Percentiles rank a stretch among this genome's conserved stretches.
Evolutionary conservation across 805 yeast species (phyloP).

Genomic region (Starmerella stigmatis): DNA sequence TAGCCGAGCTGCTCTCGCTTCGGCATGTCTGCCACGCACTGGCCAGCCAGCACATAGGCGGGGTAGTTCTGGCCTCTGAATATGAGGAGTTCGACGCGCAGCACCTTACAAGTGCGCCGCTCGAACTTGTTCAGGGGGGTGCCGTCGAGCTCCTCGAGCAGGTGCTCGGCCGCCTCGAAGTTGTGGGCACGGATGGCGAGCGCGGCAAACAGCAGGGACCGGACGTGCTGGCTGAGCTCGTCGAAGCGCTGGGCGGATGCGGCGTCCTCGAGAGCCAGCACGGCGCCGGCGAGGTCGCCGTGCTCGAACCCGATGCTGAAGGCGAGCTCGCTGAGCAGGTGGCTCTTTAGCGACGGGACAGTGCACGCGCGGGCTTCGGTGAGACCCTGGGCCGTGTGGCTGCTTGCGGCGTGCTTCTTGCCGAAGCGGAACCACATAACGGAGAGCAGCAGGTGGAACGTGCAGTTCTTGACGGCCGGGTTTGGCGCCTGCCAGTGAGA

Average conservation of each 20-base stretch:
- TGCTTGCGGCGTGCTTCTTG: background rate
- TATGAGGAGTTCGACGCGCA: background rate
- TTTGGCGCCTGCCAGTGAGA: background rate
- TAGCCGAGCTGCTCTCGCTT: background rate
- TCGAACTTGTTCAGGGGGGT: background rate
- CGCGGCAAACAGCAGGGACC: background rate
- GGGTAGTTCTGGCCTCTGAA: background rate
- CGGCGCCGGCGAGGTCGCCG: background rate
- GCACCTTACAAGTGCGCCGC: background rate
- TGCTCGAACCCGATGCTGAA: conserved; percentile 1
- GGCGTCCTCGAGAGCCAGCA: background rate
- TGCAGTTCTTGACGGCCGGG: background rate
- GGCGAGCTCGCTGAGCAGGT: background rate
- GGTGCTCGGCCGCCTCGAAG: background rate
- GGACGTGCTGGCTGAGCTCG: background rate
- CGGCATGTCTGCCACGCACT: background rate
- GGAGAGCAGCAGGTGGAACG: conserved; percentile 1
- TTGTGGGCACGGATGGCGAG: conserved; percentile 5
- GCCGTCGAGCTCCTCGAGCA: conserved; percentile 1
- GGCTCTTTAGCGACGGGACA: background rate
- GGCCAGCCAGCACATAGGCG: background rate
- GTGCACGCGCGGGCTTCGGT: background rate
- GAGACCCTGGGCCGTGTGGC: background rate
- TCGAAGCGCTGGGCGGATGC: background rate
- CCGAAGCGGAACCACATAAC: conserved; percentile 1